These are phyloP conservation scores for Melastoma candidum DNA, from an alignment of 441 rosid species.

Conservation along the genomic window DNA sequence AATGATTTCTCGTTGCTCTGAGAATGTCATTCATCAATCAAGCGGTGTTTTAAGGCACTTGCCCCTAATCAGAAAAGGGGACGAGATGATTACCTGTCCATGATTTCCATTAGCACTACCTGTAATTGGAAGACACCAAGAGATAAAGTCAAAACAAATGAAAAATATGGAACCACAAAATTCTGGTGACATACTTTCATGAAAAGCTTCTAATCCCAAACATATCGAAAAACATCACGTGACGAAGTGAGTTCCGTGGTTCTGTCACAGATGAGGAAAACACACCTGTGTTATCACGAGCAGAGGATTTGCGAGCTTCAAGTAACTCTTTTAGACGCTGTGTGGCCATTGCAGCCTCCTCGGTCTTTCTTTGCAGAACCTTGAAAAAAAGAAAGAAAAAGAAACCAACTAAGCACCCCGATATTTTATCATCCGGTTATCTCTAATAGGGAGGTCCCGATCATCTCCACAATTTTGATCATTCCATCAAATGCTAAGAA, in stretches of 20 bases:
- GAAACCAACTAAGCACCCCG: too few relatives aligned
- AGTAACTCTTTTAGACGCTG: slow-evolving; percentile 92
- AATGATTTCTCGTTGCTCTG: slow-evolving; percentile 85
- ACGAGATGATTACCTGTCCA: slow-evolving; percentile 54
- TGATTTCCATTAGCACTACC: slow-evolving; percentile 66
- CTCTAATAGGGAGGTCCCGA: too few relatives aligned
- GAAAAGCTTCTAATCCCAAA: slow-evolving; percentile 75
- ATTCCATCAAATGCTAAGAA: too few relatives aligned
- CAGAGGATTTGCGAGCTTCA: slow-evolving; percentile 85
- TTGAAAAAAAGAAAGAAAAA: slow-evolving; percentile 20
- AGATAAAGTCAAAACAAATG: background rate
- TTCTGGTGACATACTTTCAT: slow-evolving; percentile 1
- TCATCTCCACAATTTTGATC: too few relatives aligned
- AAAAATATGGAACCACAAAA: background rate
- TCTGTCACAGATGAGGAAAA: background rate
- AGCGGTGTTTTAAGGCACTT: background rate
- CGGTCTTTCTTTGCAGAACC: slow-evolving; percentile 99
- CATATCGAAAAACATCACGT: slow-evolving; percentile 27
- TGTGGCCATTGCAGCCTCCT: slow-evolving; percentile 98
- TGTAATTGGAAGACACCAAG: slow-evolving; percentile 39
- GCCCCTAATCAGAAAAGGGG: slow-evolving; percentile 5
- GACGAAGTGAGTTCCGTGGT: slow-evolving; percentile 1
- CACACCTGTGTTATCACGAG: slow-evolving; percentile 65
- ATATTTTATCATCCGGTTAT: too few relatives aligned
- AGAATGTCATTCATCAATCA: slow-evolving; percentile 13